A percentile compares a stretch with the other conserved stretches of the same genome.
Conservation (phyloP, 202 grass and related monocot species). For the Setaria italica region DNA sequence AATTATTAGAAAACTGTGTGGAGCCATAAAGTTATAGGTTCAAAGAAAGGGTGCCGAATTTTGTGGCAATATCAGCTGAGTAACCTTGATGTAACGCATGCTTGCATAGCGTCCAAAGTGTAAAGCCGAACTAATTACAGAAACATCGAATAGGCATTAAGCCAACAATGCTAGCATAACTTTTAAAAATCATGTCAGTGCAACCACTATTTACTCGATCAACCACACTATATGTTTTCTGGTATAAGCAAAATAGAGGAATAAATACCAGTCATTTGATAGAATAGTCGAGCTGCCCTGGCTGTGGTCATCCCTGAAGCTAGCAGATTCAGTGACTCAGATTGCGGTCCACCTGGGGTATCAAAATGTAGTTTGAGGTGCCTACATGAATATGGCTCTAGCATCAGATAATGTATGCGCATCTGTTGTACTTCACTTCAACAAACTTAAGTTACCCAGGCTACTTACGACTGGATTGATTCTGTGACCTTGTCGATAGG, state of each 20-base stretch:
- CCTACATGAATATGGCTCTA: conserved; percentile 50
- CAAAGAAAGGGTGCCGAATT: not conserved
- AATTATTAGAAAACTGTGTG: not conserved
- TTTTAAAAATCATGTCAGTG: not conserved
- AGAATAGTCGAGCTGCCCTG: conserved; percentile 78
- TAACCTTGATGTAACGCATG: not conserved
- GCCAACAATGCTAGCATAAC: conserved; percentile 22
- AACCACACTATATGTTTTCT: not conserved
- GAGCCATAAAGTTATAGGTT: not conserved
- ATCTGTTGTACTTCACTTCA: conserved; percentile 15
- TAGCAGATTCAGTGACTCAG: conserved; percentile 73
- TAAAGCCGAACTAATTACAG: conserved; percentile 9
- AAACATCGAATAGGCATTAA: conserved; percentile 6
- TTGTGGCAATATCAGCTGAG: not conserved
- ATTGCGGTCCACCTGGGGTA: conserved; percentile 54
- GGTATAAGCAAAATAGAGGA: conserved; percentile 10
- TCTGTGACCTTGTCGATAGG: conserved; percentile 57
- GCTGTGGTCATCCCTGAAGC: conserved; percentile 68
- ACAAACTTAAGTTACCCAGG: conserved; percentile 25
- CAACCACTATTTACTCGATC: not conserved
- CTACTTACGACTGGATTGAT: conserved; percentile 74
- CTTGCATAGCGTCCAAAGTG: not conserved
- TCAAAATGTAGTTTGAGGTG: conserved; percentile 86
- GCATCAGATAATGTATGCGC: conserved; percentile 24
- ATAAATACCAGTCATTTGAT: conserved; percentile 73